These are phyloP conservation scores for Cutaneotrichosporon spelunceum DNA, from an alignment of 1,284 basidiomycete genomes.

Conservation along the genomic window DNA sequence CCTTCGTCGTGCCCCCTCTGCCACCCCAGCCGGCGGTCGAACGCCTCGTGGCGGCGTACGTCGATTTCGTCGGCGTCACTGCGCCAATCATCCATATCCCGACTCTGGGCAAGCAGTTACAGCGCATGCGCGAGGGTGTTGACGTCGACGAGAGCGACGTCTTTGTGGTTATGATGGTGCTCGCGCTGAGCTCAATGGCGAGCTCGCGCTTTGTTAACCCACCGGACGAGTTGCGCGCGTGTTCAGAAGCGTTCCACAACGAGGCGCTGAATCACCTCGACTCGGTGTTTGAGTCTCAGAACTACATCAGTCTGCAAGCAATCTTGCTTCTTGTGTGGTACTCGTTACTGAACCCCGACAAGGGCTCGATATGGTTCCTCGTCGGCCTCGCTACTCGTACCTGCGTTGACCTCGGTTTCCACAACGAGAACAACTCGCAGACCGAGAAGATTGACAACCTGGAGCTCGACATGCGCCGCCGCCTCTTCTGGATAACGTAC, in stretches of 20 bases:
- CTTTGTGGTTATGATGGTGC: conserved; percentile 53
- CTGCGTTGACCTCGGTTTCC: conserved; percentile 53
- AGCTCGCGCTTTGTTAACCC: conserved; percentile 52
- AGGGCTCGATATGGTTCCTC: conserved; percentile 53
- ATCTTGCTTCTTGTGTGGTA: conserved; percentile 52
- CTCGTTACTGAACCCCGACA: conserved; percentile 52
- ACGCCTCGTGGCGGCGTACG: conserved; percentile 52
- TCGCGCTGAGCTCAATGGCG: conserved; percentile 53
- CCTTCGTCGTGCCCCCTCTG: conserved; percentile 47
- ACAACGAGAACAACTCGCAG: conserved; percentile 51
- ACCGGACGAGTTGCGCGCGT: conserved; percentile 52
- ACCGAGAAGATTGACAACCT: conserved; percentile 46
- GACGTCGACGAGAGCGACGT: conserved; percentile 50
- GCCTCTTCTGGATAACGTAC: conserved; percentile 52
- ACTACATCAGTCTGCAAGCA: conserved; percentile 52
- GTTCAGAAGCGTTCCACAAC: conserved; percentile 53
- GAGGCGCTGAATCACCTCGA: conserved; percentile 53
- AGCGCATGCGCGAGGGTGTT: conserved; percentile 39
- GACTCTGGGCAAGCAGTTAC: conserved; percentile 48
- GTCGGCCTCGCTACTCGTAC: conserved; percentile 51
- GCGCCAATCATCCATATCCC: conserved; percentile 53
- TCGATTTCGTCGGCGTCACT: conserved; percentile 53
- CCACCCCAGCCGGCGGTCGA: conserved; percentile 52
- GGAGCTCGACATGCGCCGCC: conserved; percentile 52
- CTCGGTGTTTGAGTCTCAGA: conserved; percentile 50